Base-by-base conservation (phyloP, 371 early-diverging fungal species). In the Gilbertella persicaria region DNA sequence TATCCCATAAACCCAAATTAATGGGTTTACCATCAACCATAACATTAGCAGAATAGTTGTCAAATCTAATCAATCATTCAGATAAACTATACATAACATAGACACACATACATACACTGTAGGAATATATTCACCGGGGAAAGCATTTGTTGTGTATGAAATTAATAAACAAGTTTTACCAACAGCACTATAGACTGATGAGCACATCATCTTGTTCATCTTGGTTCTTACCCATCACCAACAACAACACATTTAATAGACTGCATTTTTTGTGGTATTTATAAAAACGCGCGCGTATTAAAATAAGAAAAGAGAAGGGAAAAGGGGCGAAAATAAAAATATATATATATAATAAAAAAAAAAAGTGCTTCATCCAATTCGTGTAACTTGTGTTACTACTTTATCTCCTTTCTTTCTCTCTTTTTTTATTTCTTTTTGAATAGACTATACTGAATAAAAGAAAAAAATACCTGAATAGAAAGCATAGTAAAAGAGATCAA, bases 201-300 rank as follows among this genome's bases (percentile, higher is more conserved):
- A 29, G 14, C 13, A 43, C 7, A 12, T 19, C 24, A 38, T 1
- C 17, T 12, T 42, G 26, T 45, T 53, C 21, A 35, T 44, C 41
- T 21, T 35, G 2, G n/a, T 29, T 43, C 85, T 75, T 86, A 92
- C 92, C 95, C 95, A 71, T 95, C 96, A 62, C 97, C 97, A 58
- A 97, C 96, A 42, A 96, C 97, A 56, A 97, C 97, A 87, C 97
- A 97, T 76, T 97, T 97, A 78, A 97, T 95, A 59, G 96, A 93
- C 77, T 97, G 95, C 97, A 96, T 54, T 45, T 21, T 29, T 55
- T 16, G n/a, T n/a, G n/a, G n/a, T n/a, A n/a, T n/a, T n/a, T n/a
- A n/a, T n/a, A n/a, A n/a, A n/a, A n/a, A n/a, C n/a, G n/a, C n/a
- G n/a, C n/a, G n/a, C n/a, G n/a, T n/a, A n/a, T 52, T 30, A 12